Evolutionary conservation across 768 basidiomycete genomes (phyloP).

Genomic region (Leccinum longicurvipes): DNA sequence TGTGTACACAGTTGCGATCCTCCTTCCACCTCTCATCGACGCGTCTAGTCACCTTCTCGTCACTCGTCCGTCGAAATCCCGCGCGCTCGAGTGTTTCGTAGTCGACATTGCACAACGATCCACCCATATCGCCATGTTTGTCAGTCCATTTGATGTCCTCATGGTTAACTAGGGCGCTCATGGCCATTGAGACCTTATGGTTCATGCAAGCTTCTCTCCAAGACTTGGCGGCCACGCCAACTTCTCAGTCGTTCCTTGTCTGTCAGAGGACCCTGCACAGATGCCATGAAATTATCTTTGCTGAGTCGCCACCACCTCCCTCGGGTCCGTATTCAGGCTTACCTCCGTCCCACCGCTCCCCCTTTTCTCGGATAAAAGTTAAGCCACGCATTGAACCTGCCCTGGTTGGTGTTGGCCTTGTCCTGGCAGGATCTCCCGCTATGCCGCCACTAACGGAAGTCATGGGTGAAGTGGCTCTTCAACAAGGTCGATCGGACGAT

Average conservation of each 20-base stretch:
- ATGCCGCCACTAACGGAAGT: conserved; percentile 72
- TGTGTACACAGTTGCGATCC: conserved; percentile 30
- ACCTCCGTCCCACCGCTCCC: conserved; percentile 45
- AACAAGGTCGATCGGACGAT: conserved; percentile 80
- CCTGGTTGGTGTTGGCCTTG: conserved; percentile 78
- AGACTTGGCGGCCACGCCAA: conserved; percentile 56
- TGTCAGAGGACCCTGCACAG: conserved; percentile 89
- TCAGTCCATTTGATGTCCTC: conserved; percentile 45
- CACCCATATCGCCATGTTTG: conserved; percentile 93
- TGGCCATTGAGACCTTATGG: conserved; percentile 76
- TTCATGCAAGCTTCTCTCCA: conserved; percentile 95
- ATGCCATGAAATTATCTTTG: conserved; percentile 96
- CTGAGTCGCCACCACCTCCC: conserved; percentile 68
- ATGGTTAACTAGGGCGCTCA: conserved; percentile 11
- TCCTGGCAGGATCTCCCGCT: conserved; percentile 73
- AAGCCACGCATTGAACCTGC: conserved; percentile 71
- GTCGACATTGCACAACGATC: conserved; percentile 85
- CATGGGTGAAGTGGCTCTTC: conserved; percentile 81
- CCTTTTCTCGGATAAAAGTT: conserved; percentile 58
- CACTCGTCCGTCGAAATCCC: conserved; percentile 86
- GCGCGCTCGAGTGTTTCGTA: conserved; percentile 92
- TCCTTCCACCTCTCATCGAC: conserved; percentile 10
- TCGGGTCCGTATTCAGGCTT: conserved; percentile 66
- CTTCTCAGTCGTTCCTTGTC: conserved; percentile 78
- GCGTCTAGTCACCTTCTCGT: conserved; percentile 82